Percentiles rank a stretch among this genome's conserved stretches.
Evolutionary conservation across 2,329 filamentous ascomycete genomes (phyloP).

Genomic region (Coniella lustricola): DNA sequence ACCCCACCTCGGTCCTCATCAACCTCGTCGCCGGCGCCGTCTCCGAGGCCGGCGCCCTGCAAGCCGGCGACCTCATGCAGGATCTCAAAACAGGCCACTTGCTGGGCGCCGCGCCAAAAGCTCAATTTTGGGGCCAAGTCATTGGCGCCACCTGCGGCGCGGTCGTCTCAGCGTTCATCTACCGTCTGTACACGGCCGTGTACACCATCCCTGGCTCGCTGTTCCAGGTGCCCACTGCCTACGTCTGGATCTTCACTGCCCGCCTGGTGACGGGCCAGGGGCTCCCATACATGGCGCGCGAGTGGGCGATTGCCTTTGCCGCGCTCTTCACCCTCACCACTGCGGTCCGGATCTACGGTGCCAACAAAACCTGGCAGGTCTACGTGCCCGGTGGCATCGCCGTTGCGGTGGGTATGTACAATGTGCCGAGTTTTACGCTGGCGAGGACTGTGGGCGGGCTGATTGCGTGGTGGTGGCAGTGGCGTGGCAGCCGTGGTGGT

Average conservation of each 20-base stretch:
- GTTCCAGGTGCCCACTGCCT: slow-evolving; percentile 85
- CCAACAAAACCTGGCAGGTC: slow-evolving; percentile 57
- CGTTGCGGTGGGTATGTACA: slow-evolving; percentile 71
- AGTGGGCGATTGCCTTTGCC: slow-evolving; percentile 72
- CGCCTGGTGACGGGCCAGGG: slow-evolving; percentile 87
- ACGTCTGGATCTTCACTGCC: slow-evolving; percentile 97
- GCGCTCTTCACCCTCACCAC: slow-evolving; percentile 68
- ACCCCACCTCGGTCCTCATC: slow-evolving; percentile 83
- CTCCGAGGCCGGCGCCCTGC: slow-evolving; percentile 55
- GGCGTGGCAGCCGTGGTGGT: slow-evolving; percentile 37
- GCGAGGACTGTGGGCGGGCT: slow-evolving; percentile 76
- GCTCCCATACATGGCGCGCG: slow-evolving; percentile 72
- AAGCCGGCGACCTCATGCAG: slow-evolving; percentile 94
- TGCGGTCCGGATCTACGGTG: slow-evolving; percentile 54
- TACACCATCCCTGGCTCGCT: slow-evolving; percentile 83
- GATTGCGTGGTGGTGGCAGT: slow-evolving; percentile 69
- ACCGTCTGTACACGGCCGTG: slow-evolving; percentile 78
- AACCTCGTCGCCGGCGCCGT: slow-evolving; percentile 92
- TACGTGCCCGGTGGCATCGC: slow-evolving; percentile 89
- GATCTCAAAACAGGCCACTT: slow-evolving; percentile 95
- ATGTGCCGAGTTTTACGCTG: slow-evolving; percentile 84
- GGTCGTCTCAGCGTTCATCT: slow-evolving; percentile 77
- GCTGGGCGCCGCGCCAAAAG: slow-evolving; percentile 83
- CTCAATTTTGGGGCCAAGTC: slow-evolving; percentile 94
- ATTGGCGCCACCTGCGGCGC: slow-evolving; percentile 85